Evolutionary conservation across 345 rosid genomes (phyloP).

Genomic region (Dovyalis caffra): DNA sequence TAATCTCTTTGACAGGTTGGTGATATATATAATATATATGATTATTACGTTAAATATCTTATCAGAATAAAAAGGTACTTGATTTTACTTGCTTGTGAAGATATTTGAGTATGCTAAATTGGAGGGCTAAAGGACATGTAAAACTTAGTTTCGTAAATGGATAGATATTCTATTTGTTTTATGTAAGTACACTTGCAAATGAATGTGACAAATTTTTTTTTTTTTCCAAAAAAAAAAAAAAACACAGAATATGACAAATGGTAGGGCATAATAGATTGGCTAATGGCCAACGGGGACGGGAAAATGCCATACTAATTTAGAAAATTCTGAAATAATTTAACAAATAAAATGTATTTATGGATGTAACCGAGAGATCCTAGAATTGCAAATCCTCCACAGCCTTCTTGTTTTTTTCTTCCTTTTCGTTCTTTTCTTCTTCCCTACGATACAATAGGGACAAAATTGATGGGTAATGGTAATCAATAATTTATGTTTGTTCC

Average conservation of each 20-base stretch:
- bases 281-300: too few species aligned
- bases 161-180: neutral
- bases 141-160: neutral
- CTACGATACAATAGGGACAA: conserved; percentile 20
- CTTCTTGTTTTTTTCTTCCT: neutral
- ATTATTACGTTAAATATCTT: too few species aligned
- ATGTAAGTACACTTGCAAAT: neutral
- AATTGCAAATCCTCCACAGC: neutral
- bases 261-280: too few species aligned
- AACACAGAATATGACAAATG: too few species aligned
- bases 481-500: conserved; percentile 11
- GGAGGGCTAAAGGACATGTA: neutral
- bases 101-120: neutral
- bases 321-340: too few species aligned
- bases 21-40: too few species aligned
- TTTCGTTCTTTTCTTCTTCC: neutral
- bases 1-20: too few species aligned
- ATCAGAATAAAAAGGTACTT: too few species aligned
- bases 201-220: neutral
- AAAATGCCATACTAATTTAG: too few species aligned
- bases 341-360: too few species aligned
- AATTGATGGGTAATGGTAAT: neutral
- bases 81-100: too few species aligned
- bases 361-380: neutral
- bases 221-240: too few species aligned